These are phyloP conservation scores for Penicillium italicum DNA, from an alignment of 2,329 filamentous ascomycete genomes.

Conservation along the genomic window DNA sequence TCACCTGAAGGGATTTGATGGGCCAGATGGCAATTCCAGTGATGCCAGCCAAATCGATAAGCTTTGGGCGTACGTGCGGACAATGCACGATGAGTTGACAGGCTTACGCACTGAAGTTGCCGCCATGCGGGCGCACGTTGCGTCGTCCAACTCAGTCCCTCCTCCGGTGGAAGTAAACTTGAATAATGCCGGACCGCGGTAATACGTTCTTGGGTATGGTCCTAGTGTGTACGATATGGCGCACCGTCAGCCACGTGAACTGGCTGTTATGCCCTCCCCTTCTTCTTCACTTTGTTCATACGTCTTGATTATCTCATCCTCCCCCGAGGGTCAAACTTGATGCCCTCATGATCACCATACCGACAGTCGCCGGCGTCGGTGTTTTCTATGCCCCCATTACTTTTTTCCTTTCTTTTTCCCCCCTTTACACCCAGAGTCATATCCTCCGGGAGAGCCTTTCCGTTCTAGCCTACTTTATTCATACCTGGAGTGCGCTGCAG, in stretches of 20 bases:
- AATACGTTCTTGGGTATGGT: not conserved
- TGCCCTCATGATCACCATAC: conserved; percentile 19
- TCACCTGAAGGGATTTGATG: conserved; percentile 27
- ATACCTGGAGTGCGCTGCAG: conserved; percentile 1
- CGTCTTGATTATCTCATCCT: conserved; percentile 8
- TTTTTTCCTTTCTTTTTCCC: conserved; percentile 4
- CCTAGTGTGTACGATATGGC: conserved; percentile 23
- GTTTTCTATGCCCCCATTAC: conserved; percentile 6
- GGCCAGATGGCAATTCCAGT: conserved; percentile 21
- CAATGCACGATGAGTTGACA: conserved; percentile 42
- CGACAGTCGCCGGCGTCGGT: conserved; percentile 18
- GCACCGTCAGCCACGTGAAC: not conserved
- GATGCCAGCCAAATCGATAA: conserved; percentile 33
- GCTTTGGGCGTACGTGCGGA: conserved; percentile 44
- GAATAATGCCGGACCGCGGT: conserved; percentile 16
- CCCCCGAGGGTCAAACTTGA: conserved; percentile 9
- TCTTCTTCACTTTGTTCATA: conserved; percentile 19
- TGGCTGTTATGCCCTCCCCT: not conserved
- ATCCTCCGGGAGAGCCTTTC: not conserved
- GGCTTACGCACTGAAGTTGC: conserved; percentile 43
- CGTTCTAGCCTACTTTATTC: conserved; percentile 8
- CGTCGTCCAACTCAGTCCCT: conserved; percentile 26
- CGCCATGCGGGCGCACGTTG: conserved; percentile 39
- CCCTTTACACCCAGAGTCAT: not conserved
- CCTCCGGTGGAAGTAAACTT: conserved; percentile 19